Conservation (phyloP, 2,329 filamentous ascomycete genomes). For the Colletotrichum magnum region DNA sequence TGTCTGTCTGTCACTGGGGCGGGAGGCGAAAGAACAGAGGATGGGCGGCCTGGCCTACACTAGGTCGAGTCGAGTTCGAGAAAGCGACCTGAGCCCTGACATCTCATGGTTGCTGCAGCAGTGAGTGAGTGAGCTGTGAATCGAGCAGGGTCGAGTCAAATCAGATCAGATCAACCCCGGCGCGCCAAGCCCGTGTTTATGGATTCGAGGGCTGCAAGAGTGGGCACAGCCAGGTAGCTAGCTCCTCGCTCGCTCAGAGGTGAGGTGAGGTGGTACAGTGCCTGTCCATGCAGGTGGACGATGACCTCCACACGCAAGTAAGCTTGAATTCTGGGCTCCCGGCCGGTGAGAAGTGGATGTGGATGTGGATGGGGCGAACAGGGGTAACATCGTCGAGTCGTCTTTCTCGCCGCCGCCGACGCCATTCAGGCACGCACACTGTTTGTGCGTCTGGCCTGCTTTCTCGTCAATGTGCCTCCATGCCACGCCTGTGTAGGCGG, state of each 20-base stretch:
- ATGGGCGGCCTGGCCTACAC: no score
- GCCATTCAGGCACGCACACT: conserved; percentile 24
- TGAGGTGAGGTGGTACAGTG: conserved; percentile 17
- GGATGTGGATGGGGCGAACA: conserved; percentile 12
- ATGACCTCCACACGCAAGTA: conserved; percentile 35
- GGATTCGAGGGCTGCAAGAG: conserved; percentile 34
- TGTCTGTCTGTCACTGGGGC: background rate
- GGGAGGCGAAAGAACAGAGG: background rate
- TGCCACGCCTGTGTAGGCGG: conserved; percentile 2
- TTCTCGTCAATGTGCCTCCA: conserved; percentile 11
- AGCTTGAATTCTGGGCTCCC: conserved; percentile 37
- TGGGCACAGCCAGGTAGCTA: conserved; percentile 2
- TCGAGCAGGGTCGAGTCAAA: conserved; percentile 29
- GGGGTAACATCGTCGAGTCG: background rate
- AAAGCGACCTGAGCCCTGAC: background rate
- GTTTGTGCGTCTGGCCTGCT: conserved; percentile 7
- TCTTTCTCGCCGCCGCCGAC: background rate
- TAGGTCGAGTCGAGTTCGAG: conserved; percentile 1
- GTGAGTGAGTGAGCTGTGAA: conserved; percentile 35
- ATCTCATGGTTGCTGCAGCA: conserved; percentile 32
- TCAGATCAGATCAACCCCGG: conserved; percentile 30
- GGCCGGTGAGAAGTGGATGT: conserved; percentile 7
- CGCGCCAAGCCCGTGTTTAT: conserved; percentile 38
- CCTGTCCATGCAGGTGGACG: conserved; percentile 22
- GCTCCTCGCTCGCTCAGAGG: no score